These are phyloP conservation scores for Neodidymelliopsis sp. DNA, from an alignment of 2,329 filamentous ascomycete genomes.

Conservation along the genomic window DNA sequence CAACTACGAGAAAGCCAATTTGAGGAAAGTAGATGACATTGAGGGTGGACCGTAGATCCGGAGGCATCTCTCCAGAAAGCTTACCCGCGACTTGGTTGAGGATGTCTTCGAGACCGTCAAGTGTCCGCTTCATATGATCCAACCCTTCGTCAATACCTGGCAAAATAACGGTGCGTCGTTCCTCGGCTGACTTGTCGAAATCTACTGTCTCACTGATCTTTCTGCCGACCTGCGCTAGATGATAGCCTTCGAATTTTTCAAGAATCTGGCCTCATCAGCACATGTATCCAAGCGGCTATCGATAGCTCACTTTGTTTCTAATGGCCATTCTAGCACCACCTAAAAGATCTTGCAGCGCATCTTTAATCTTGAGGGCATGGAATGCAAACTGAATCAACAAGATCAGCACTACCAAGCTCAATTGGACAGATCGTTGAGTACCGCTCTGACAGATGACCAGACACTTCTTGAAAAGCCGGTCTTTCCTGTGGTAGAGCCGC, in stretches of 20 bases:
- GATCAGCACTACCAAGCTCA: background rate
- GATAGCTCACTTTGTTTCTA: conserved; percentile 58
- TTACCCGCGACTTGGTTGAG: conserved; percentile 71
- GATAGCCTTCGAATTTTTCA: conserved; percentile 64
- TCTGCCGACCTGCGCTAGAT: conserved; percentile 71
- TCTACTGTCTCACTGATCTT: conserved; percentile 76
- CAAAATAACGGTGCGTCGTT: conserved; percentile 75
- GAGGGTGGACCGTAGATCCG: conserved; percentile 60
- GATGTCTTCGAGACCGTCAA: conserved; percentile 78
- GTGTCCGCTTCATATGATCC: conserved; percentile 78
- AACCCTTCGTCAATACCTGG: conserved; percentile 75
- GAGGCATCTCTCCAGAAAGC: conserved; percentile 70
- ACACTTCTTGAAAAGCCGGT: conserved; percentile 69
- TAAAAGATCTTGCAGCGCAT: conserved; percentile 65
- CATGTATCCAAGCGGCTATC: background rate
- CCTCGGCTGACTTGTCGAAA: conserved; percentile 76
- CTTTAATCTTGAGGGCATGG: conserved; percentile 72
- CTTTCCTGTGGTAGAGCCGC: conserved; percentile 57
- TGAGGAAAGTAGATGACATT: conserved; percentile 93
- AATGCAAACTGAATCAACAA: conserved; percentile 67
- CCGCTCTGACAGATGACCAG: conserved; percentile 73
- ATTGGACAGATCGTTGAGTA: conserved; percentile 39
- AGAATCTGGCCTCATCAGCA: conserved; percentile 57
- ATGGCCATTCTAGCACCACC: conserved; percentile 63
- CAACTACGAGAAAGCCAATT: conserved; percentile 84